A percentile compares a stretch with the other conserved stretches of the same genome.
Evolutionary conservation across 2,329 filamentous ascomycete genomes (phyloP).

Genomic region (Macroventuria anomochaeta): DNA sequence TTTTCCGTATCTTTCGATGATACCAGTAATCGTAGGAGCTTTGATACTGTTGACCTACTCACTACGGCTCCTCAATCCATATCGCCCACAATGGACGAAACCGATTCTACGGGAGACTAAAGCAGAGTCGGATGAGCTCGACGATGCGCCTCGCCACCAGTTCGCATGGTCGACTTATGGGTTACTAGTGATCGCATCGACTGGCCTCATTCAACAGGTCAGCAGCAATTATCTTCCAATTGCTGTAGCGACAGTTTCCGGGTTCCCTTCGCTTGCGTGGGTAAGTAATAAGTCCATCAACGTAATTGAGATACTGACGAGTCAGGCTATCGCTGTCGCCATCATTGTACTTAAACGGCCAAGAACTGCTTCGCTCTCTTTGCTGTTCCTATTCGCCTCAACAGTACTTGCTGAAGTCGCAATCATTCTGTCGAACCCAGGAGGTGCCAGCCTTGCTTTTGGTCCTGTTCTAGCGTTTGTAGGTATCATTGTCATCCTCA

Average conservation of each 20-base stretch:
- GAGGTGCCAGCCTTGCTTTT: constrained; percentile 38
- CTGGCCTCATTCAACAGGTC: constrained; percentile 38
- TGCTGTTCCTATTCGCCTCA: constrained; percentile 47
- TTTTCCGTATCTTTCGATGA: constrained; percentile 46
- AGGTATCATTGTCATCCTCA: constrained; percentile 62
- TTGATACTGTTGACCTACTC: constrained; percentile 49
- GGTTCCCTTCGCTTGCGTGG: constrained; percentile 44
- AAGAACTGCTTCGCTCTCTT: constrained; percentile 49
- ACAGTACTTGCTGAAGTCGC: constrained; percentile 45
- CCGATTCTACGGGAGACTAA: constrained; percentile 55
- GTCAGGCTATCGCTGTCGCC: constrained; percentile 45
- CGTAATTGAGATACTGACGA: constrained; percentile 17
- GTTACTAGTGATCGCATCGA: constrained; percentile 33
- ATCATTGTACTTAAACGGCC: constrained; percentile 51
- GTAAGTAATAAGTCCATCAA: constrained; percentile 24
- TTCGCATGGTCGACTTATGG: constrained; percentile 35
- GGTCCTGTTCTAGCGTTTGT: constrained; percentile 53
- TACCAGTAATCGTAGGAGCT: constrained; percentile 48
- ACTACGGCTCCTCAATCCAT: constrained; percentile 38
- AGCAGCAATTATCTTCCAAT: constrained; percentile 16
- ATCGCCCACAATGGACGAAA: constrained; percentile 58
- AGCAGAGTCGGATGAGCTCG: constrained; percentile 40
- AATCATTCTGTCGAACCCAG: constrained; percentile 34
- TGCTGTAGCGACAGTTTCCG: constrained; percentile 20
- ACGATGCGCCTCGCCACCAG: constrained; percentile 35